Base-by-base conservation (phyloP, 192 early-diverging fungal species). In the Cetraspora pellucida region DNA sequence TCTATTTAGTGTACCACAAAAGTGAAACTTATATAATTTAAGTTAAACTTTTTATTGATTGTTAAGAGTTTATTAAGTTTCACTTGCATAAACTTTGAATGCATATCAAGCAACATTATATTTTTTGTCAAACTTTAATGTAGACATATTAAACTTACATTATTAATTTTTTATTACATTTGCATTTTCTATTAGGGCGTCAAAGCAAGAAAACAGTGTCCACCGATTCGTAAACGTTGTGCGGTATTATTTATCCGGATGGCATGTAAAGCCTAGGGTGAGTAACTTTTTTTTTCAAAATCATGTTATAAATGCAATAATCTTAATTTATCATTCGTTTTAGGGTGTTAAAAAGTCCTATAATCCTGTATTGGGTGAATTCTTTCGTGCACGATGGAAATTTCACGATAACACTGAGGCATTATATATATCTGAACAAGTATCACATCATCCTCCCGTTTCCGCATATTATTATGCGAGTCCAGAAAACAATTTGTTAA, bases 291-390 rank as follows among this genome's bases (percentile, higher is more conserved):
- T 28, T 28, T 19, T 16, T 7, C 37, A 37, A 2, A 37, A 37
- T 37, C 4, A 37, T 37, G 37, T 37, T 6, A 37, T 6, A 37
- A 37, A 37, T 37, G 37, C 50, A 19, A 52, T 10, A 43, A 31
- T 28, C 23, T 21, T 21, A n/a, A 5, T 16, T 21, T 5, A 28
- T 10, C 13, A 28, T 54, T 30, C 66, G 45, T 72, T 25, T 74
- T 75, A 91, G 91, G 93, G 96, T 60, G 90, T 98, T 17, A 93
- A 94, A 75, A 98, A 98, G 79, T 95, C 97, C 6, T 98, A 95
- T 82, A 97, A 97, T 69, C 95, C 97, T 28, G 89, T 96, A 25
- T 87, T 98, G 43, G 95, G 96, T 58, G 97, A 98, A 81, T 85
- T 92, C 21, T 97, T 97, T 85, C 90, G 90, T n/a, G 95, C 93